A percentile compares a stretch with the other conserved stretches of the same genome.
Evolutionary conservation across 208 protist genomes (phyloP).

Genomic region (Acanthamoeba triangularis): DNA sequence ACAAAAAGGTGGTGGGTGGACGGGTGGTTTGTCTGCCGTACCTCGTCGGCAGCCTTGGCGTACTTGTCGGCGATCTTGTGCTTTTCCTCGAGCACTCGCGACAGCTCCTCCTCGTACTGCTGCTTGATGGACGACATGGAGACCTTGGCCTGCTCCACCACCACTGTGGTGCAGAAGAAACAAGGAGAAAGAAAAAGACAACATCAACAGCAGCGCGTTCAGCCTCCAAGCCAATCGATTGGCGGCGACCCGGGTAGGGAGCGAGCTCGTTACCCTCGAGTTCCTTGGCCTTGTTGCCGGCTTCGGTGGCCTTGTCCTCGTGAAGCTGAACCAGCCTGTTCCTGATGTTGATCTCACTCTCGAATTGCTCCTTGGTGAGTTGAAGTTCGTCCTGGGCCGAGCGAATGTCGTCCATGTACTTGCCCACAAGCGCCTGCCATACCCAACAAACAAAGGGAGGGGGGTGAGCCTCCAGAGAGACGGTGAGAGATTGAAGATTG

Average conservation of each 20-base stretch:
- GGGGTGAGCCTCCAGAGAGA: neutral
- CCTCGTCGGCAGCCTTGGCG: neutral
- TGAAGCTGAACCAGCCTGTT: slow-evolving; percentile 39
- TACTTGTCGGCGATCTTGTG: slow-evolving; percentile 38
- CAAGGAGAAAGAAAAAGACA: too few relatives aligned
- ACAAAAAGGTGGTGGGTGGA: too few relatives aligned
- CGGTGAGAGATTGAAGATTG: neutral
- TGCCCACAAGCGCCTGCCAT: neutral
- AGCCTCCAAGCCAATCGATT: too few relatives aligned
- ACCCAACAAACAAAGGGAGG: neutral
- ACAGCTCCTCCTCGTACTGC: slow-evolving; percentile 20
- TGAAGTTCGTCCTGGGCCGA: slow-evolving; percentile 17
- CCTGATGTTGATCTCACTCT: slow-evolving; percentile 7
- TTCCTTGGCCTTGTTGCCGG: neutral
- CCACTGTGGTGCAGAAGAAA: neutral
- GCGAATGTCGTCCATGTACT: slow-evolving; percentile 8
- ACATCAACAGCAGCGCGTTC: neutral
- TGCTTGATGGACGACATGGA: neutral
- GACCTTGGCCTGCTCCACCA: slow-evolving; percentile 5
- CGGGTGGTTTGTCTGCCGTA: neutral
- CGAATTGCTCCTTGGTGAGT: slow-evolving; percentile 31
- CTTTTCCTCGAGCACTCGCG: neutral
- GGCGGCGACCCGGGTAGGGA: neutral
- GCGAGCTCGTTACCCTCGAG: neutral
- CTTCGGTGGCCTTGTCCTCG: slow-evolving; percentile 15